A percentile compares a stretch with the other conserved stretches of the same genome.
Conservation (phyloP, 495 filamentous ascomycete genomes). For the Gamarada debralockiae region DNA sequence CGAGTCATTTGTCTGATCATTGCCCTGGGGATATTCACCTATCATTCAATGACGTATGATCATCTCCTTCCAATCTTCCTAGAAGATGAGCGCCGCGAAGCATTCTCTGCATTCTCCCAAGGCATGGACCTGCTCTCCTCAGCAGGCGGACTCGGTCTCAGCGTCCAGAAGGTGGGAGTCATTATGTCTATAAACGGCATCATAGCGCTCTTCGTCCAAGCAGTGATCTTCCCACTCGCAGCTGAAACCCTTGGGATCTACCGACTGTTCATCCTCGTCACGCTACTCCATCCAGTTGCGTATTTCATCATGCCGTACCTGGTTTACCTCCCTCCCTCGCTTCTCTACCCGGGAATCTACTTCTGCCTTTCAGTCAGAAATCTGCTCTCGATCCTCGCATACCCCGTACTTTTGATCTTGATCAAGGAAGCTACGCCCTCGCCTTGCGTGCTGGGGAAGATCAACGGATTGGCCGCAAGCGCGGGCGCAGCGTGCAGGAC, state of each 20-base stretch:
- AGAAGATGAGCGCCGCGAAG: constrained; percentile 16
- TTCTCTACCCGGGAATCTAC: constrained; percentile 67
- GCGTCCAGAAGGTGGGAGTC: constrained; percentile 75
- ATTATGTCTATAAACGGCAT: constrained; percentile 83
- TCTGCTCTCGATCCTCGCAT: constrained; percentile 76
- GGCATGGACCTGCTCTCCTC: constrained; percentile 36
- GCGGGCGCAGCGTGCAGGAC: constrained; percentile 84
- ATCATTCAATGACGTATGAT: constrained; percentile 88
- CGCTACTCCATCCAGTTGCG: constrained; percentile 75
- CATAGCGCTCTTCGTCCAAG: constrained; percentile 74
- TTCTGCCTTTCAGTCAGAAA: constrained; percentile 78
- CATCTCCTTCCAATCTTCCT: constrained; percentile 91
- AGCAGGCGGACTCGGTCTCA: constrained; percentile 76
- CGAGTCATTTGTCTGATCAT: constrained; percentile 79
- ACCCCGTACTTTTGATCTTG: constrained; percentile 80
- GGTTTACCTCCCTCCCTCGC: constrained; percentile 65
- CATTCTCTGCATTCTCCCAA: constrained; percentile 13
- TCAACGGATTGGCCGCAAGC: constrained; percentile 88
- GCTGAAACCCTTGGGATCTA: constrained; percentile 20
- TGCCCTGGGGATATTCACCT: constrained; percentile 88
- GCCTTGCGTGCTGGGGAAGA: constrained; percentile 72
- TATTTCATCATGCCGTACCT: constrained; percentile 88
- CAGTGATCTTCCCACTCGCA: constrained; percentile 35
- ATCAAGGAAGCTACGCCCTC: constrained; percentile 79
- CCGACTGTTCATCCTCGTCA: constrained; percentile 64